Evolutionary conservation across 371 early-diverging fungal genomes (phyloP).

Genomic region (Lichtheimia ramosa): DNA sequence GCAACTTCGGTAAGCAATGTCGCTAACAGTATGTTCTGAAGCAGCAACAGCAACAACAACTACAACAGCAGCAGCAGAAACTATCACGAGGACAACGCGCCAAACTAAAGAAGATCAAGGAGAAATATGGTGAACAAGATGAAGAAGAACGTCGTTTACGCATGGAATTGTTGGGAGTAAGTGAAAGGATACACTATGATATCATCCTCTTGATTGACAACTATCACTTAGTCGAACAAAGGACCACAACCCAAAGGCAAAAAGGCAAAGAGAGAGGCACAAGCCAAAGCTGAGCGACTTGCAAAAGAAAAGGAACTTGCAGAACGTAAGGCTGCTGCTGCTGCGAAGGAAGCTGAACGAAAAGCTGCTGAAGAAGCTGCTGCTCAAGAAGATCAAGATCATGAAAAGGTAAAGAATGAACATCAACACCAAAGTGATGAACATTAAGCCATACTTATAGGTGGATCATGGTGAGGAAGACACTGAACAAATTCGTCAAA

Average conservation of each 20-base stretch:
- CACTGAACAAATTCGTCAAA: conserved; percentile 61
- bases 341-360: not conserved
- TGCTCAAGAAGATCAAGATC: not conserved
- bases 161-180: conserved; percentile 79
- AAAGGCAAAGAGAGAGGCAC: conserved; percentile 65
- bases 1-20: no score
- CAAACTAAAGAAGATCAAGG: conserved; percentile 89
- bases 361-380: conserved; percentile 8
- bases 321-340: conserved; percentile 5
- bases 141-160: conserved; percentile 87
- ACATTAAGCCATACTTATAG: not conserved
- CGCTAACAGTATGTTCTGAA: not conserved
- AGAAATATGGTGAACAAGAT: conserved; percentile 92
- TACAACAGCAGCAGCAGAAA: not conserved
- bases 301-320: conserved; percentile 16
- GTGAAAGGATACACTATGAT: conserved; percentile 7
- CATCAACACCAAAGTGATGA: no score
- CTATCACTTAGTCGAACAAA: conserved; percentile 55
- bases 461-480: conserved; percentile 37
- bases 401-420: not conserved
- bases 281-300: conserved; percentile 48
- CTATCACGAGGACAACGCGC: conserved; percentile 80
- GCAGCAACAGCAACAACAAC: not conserved
- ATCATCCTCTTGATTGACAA: no score
- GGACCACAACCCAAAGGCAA: conserved; percentile 76